Evolutionary conservation across 148 eudicot genomes (phyloP).

Genomic region (Pharnaceum exiguum): DNA sequence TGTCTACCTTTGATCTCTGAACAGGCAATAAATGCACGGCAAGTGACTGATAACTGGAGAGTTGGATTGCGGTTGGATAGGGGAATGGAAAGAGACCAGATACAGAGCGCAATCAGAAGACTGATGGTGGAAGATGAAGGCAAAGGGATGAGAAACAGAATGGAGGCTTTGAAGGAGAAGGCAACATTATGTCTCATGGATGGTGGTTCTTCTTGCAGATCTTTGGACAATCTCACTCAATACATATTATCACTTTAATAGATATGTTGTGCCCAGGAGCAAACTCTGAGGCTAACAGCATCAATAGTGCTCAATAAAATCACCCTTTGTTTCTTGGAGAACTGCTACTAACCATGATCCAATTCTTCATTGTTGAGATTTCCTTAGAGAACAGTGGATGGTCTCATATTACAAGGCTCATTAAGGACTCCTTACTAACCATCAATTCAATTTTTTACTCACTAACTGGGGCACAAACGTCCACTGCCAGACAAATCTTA

Average conservation of each 20-base stretch:
- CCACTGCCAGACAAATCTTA: too few species aligned
- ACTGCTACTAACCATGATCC: too few species aligned
- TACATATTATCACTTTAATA: conserved; percentile 27
- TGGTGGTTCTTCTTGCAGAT: conserved; percentile 35
- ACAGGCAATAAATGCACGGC: conserved; percentile 31
- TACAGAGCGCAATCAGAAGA: conserved; percentile 28
- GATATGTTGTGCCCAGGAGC: neutral
- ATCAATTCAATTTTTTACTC: too few species aligned
- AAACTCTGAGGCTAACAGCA: neutral
- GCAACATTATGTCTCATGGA: conserved; percentile 9
- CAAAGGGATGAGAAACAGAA: conserved; percentile 23
- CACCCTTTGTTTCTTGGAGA: too few species aligned
- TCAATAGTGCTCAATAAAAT: neutral
- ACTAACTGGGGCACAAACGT: too few species aligned
- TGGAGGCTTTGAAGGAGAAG: conserved; percentile 18
- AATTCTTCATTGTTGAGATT: too few species aligned
- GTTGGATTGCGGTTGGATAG: conserved; percentile 34
- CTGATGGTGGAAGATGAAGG: conserved; percentile 40
- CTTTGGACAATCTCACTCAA: conserved; percentile 23
- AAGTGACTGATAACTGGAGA: conserved; percentile 40
- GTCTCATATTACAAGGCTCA: too few species aligned
- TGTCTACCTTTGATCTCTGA: conserved; percentile 38
- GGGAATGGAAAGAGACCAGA: conserved; percentile 16
- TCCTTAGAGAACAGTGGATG: too few species aligned
- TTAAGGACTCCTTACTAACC: too few species aligned